phyloP scores from a whole-genome alignment of 352 stramenopile species.

The Globisporangium splendens region DNA sequence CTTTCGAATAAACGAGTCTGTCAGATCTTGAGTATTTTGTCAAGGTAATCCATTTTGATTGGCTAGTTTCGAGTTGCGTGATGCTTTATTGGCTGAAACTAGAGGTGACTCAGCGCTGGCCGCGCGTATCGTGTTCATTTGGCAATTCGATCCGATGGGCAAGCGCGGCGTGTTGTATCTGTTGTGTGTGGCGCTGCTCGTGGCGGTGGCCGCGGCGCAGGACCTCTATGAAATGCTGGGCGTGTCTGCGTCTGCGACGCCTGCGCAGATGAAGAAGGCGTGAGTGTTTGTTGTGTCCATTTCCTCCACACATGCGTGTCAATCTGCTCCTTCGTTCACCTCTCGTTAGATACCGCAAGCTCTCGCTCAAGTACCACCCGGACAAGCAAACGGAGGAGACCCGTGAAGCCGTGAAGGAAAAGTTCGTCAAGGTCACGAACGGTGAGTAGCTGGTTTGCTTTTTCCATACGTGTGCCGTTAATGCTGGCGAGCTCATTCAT shows the following conservation, averaged over 20 bases:
- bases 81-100: neutral
- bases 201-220: conserved; percentile 34
- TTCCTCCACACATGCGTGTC: neutral
- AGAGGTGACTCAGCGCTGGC: neutral
- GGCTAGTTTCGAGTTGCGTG: too few relatives aligned
- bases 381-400: conserved; percentile 88
- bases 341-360: conserved; percentile 77
- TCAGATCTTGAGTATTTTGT: neutral
- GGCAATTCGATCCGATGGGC: neutral
- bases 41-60: neutral
- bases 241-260: conserved; percentile 43
- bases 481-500: neutral
- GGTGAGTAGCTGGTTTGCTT: conserved; percentile 19
- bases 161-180: conserved; percentile 5
- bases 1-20: neutral
- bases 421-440: conserved; percentile 80
- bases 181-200: conserved; percentile 41
- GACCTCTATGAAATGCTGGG: conserved; percentile 72
- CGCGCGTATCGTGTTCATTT: neutral
- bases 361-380: conserved; percentile 93
- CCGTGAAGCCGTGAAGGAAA: conserved; percentile 53
- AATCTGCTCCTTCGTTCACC: neutral
- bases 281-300: conserved; percentile 16
- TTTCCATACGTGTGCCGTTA: neutral
- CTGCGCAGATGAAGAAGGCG: conserved; percentile 71